A percentile compares a stretch with the other conserved stretches of the same genome.
phyloP scores from a whole-genome alignment of 768 basidiomycete genomes.

The Coprinellus micaceus region DNA sequence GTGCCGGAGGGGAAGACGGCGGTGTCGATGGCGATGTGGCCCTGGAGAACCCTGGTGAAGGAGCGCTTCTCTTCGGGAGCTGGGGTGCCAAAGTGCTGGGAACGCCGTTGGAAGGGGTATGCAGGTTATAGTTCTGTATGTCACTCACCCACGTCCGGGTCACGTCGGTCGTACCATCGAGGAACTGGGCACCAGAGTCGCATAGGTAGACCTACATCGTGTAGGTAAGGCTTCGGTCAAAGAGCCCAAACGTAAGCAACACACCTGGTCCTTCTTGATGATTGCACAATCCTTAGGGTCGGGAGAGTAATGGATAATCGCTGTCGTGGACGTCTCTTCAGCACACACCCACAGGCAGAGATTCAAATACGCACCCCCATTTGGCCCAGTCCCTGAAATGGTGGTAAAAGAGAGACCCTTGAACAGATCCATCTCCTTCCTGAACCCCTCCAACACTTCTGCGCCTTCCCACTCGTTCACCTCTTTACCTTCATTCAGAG shows the following conservation, averaged over 20 bases:
- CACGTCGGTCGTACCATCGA: conserved; percentile 94
- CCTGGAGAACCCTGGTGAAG: conserved; percentile 89
- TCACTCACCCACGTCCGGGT: conserved; percentile 77
- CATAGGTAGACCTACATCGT: conserved; percentile 42
- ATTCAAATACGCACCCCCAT: conserved; percentile 61
- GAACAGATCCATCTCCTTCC: conserved; percentile 80
- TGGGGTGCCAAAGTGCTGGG: conserved; percentile 84
- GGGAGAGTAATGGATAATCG: conserved; percentile 92
- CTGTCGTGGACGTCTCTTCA: conserved; percentile 29
- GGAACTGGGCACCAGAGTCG: conserved; percentile 87
- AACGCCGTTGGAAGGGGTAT: not conserved
- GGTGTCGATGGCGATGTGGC: conserved; percentile 86
- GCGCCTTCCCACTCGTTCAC: conserved; percentile 81
- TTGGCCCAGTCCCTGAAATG: conserved; percentile 90
- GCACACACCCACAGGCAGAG: not conserved
- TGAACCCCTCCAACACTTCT: conserved; percentile 69
- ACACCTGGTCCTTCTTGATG: conserved; percentile 71
- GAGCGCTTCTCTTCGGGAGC: conserved; percentile 78
- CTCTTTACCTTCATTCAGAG: conserved; percentile 55
- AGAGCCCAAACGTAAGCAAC: not conserved
- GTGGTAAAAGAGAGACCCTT: conserved; percentile 88
- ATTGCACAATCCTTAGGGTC: conserved; percentile 67
- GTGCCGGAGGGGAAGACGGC: conserved; percentile 81
- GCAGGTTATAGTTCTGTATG: not conserved
- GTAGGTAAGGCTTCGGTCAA: not conserved